A percentile compares a stretch with the other conserved stretches of the same genome.
These are phyloP conservation scores for Phylloporus sp. DNA, from an alignment of 768 basidiomycete genomes.

Conservation along the genomic window DNA sequence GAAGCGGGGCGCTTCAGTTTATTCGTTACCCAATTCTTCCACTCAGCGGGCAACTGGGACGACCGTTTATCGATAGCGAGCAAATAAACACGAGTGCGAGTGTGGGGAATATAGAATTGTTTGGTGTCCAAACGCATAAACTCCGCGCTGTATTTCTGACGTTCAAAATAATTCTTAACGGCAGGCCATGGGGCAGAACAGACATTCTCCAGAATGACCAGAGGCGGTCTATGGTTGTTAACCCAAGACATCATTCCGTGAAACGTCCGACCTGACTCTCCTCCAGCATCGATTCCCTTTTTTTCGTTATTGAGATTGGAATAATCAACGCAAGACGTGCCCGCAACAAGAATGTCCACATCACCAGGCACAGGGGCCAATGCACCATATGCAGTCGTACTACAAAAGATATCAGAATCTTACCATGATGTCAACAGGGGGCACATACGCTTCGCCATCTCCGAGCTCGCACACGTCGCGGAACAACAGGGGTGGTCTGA, in stretches of 20 bases:
- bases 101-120: slow-evolving; percentile 91
- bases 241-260: slow-evolving; percentile 95
- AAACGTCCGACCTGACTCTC: slow-evolving; percentile 92
- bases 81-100: slow-evolving; percentile 85
- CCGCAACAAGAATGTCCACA: slow-evolving; percentile 86
- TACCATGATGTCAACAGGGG: background rate
- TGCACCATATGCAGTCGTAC: slow-evolving; percentile 90
- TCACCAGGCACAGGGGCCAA: slow-evolving; percentile 82
- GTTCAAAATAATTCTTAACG: slow-evolving; percentile 72
- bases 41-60: slow-evolving; percentile 58
- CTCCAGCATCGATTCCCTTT: slow-evolving; percentile 82
- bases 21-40: slow-evolving; percentile 56
- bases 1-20: slow-evolving; percentile 81
- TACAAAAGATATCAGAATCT: slow-evolving; percentile 27
- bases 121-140: slow-evolving; percentile 76
- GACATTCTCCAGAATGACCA: slow-evolving; percentile 96
- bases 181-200: slow-evolving; percentile 82
- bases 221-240: slow-evolving; percentile 72
- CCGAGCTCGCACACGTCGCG: slow-evolving; percentile 92
- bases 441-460: slow-evolving; percentile 64
- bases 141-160: slow-evolving; percentile 69
- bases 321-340: slow-evolving; percentile 95
- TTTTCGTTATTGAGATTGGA: slow-evolving; percentile 93
- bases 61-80: slow-evolving; percentile 66
- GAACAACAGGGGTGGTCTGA: slow-evolving; percentile 86